These are phyloP conservation scores for Quercus aquifolioides DNA, from an alignment of 306 rosid species.

Conservation along the genomic window DNA sequence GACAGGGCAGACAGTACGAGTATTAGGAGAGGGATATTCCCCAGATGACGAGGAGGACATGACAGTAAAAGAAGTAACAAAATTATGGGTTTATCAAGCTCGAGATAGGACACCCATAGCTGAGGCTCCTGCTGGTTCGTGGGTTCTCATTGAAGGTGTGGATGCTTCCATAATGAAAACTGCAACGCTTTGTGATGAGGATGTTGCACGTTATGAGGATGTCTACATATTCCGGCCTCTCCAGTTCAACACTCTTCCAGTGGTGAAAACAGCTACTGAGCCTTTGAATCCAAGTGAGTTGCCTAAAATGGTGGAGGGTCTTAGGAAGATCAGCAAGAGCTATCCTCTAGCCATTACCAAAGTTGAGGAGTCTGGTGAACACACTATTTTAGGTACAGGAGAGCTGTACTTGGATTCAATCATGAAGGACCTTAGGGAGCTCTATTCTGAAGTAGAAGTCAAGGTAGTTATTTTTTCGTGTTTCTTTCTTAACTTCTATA, in stretches of 20 bases:
- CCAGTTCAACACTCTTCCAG: conserved; percentile 91
- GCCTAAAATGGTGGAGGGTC: conserved; percentile 99
- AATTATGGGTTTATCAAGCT: conserved; percentile 96
- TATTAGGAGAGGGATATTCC: conserved; percentile 96
- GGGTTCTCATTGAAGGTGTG: conserved; percentile 99
- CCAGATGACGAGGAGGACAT: conserved; percentile 99
- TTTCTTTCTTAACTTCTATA: background rate
- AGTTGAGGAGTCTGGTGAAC: conserved; percentile 99
- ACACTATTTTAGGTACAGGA: conserved; percentile 92
- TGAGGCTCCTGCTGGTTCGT: conserved; percentile 94
- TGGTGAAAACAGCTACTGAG: conserved; percentile 96
- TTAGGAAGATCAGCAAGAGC: conserved; percentile 97
- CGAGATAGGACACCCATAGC: conserved; percentile 91
- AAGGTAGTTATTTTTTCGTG: conserved; percentile 46
- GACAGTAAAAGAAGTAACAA: conserved; percentile 93
- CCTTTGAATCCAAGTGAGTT: conserved; percentile 97
- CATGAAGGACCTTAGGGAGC: conserved; percentile 98
- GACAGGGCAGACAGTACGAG: conserved; percentile 93
- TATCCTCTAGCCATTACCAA: conserved; percentile 96
- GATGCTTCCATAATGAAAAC: conserved; percentile 99
- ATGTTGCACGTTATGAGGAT: conserved; percentile 64
- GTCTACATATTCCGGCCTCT: conserved; percentile 91
- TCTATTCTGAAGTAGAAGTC: conserved; percentile 97
- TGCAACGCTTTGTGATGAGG: conserved; percentile 79
- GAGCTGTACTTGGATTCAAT: conserved; percentile 98